A percentile compares a stretch with the other conserved stretches of the same genome.
These are phyloP conservation scores for Amanita fuliginea DNA, from an alignment of 768 basidiomycete species.

Conservation along the genomic window DNA sequence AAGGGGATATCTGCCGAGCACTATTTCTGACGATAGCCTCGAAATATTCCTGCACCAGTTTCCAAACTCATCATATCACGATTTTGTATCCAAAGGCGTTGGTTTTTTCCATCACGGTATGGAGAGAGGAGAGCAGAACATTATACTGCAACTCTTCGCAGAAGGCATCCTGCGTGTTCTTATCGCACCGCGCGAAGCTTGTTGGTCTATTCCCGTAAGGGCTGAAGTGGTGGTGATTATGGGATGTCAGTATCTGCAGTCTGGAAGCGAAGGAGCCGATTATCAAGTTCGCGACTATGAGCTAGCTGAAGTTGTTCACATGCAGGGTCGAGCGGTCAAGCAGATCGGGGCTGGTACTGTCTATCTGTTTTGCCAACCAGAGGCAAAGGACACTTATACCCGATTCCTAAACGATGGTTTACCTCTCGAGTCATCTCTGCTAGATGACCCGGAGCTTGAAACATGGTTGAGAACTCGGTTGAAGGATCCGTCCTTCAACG, in stretches of 20 bases:
- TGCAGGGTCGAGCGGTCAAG: slow-evolving; percentile 82
- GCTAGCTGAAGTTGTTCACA: slow-evolving; percentile 72
- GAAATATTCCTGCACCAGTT: slow-evolving; percentile 49
- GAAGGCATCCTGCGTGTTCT: slow-evolving; percentile 74
- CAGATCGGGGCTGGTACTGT: slow-evolving; percentile 55
- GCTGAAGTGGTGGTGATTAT: slow-evolving; percentile 79
- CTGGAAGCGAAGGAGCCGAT: slow-evolving; percentile 34
- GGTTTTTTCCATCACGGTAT: slow-evolving; percentile 80
- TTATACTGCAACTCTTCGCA: slow-evolving; percentile 73
- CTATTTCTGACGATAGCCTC: slow-evolving; percentile 39
- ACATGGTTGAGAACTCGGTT: slow-evolving; percentile 35
- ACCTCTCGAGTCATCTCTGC: slow-evolving; percentile 76
- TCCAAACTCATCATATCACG: slow-evolving; percentile 48
- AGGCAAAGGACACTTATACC: slow-evolving; percentile 69
- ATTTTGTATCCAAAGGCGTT: slow-evolving; percentile 77
- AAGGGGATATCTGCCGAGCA: slow-evolving; percentile 53
- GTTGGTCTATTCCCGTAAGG: slow-evolving; percentile 83
- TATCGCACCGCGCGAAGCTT: slow-evolving; percentile 71
- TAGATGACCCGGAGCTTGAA: slow-evolving; percentile 36
- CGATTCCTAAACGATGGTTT: slow-evolving; percentile 84
- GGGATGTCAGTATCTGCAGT: slow-evolving; percentile 78
- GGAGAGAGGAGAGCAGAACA: slow-evolving; percentile 48
- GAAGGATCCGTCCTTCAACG: slow-evolving; percentile 28
- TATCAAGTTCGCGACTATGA: slow-evolving; percentile 73
- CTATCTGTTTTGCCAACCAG: slow-evolving; percentile 82